Base-by-base conservation (phyloP, 75 land plant species). In the Pinus taeda region DNA sequence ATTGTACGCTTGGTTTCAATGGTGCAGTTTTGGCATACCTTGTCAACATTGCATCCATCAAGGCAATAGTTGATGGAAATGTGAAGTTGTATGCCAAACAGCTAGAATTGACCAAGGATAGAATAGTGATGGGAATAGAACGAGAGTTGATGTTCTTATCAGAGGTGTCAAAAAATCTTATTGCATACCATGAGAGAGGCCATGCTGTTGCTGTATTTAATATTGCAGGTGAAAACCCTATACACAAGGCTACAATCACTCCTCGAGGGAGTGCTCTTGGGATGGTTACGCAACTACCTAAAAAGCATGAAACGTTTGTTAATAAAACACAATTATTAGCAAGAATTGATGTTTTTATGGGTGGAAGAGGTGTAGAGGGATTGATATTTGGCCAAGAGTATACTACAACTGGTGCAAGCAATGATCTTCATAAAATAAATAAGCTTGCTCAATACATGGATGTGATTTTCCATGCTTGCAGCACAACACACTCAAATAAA, bases 121-220 rank as follows among this genome's bases (percentile, higher is more conserved):
- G 98, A 74, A 91, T 97, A 65, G 57, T 97, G n/a, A 97, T 97
- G 99, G 99, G 99, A 29, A 90, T 98, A 26, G 99, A 97, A 77
- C 82, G 99, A 57, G 93, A 95, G 77, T 95, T 98, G 17, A 91
- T 95, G 96, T 84, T 88, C 26, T 49, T 92, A 78, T 84, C 99
- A n/a, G 98, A 97, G 75, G 98, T 95, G 62, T 95, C 98, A 17
- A 91, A 90, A 76, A 97, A 97, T 98, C 86, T 97, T 24, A 95
- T 98, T 53, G 99, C 99, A 60, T 97, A 97, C 76, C 99, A 97
- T 85, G 99, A 97, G 81, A 93, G 98, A 88, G 99, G 99, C 13
- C 99, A 97, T 85, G 99, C 99, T 42, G 97, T 97, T 74, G 99
- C 95, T 67, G 99, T 98, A 18, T 93, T 87, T 59, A 89, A 97